phyloP scores from a whole-genome alignment of 1,284 basidiomycete species.

The Heterobasidion parviporum region DNA sequence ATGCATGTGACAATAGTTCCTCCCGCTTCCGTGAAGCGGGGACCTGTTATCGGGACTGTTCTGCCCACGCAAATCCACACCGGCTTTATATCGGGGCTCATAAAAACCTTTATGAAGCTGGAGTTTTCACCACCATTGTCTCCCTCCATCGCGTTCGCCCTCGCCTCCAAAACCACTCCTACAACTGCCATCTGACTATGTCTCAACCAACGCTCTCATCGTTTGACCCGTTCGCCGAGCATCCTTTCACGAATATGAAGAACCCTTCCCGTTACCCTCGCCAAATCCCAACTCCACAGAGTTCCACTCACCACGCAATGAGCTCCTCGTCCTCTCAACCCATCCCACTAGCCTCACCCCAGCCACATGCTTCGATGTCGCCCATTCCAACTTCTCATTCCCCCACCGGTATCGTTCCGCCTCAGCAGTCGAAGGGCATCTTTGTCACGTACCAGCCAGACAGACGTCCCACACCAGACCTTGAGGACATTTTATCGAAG shows the following conservation, averaged over 20 bases:
- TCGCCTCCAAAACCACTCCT: too few species aligned
- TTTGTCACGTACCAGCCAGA: conserved; percentile 11
- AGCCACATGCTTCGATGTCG: neutral
- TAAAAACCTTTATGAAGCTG: too few species aligned
- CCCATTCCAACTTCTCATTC: neutral
- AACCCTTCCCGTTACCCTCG: conserved; percentile 41
- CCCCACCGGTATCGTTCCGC: conserved; percentile 9
- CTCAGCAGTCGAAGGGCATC: conserved; percentile 6
- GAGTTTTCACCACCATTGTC: too few species aligned
- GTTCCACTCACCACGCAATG: conserved; percentile 9
- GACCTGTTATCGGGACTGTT: too few species aligned
- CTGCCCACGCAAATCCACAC: too few species aligned
- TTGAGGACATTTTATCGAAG: conserved; percentile 44
- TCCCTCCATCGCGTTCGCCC: too few species aligned
- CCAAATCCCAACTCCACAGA: conserved; percentile 25
- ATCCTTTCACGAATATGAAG: conserved; percentile 51
- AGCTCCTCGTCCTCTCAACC: conserved; percentile 19
- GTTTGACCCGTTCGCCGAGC: conserved; percentile 50
- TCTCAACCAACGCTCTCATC: conserved; percentile 30
- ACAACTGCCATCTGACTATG: conserved; percentile 13
- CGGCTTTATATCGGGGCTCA: too few species aligned
- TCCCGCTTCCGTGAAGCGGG: too few species aligned
- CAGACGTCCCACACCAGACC: conserved; percentile 33
- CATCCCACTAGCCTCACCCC: conserved; percentile 6
- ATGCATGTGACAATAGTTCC: too few species aligned